A percentile compares a stretch with the other conserved stretches of the same genome.
phyloP scores from a whole-genome alignment of 805 yeast species.

The Lipomyces mesembrius region DNA sequence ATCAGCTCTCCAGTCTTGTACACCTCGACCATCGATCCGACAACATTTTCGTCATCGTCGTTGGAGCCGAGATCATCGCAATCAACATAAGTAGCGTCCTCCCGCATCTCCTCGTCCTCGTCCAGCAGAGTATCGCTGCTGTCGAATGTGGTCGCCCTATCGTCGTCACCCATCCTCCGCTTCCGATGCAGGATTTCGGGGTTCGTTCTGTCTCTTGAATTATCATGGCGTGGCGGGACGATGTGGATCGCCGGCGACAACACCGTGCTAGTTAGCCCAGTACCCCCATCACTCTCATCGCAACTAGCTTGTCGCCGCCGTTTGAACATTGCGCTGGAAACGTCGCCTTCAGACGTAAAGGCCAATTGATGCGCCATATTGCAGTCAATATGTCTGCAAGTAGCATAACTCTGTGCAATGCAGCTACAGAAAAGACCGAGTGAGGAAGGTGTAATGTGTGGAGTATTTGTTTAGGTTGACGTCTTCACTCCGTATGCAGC shows the following conservation, averaged over 20 bases:
- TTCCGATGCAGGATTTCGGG: not conserved
- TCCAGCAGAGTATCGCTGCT: not conserved
- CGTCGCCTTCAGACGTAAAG: not conserved
- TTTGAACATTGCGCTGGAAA: not conserved
- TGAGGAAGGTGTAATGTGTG: not conserved
- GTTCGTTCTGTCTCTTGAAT: constrained; percentile 3
- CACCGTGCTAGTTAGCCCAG: constrained; percentile 1
- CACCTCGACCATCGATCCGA: constrained; percentile 2
- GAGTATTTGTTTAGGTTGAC: not conserved
- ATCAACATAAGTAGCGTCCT: not conserved
- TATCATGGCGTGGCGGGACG: constrained; percentile 13
- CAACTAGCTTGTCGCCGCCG: not conserved
- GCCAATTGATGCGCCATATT: not conserved
- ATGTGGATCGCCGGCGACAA: constrained; percentile 21
- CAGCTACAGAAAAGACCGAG: no score
- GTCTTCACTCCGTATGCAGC: not conserved
- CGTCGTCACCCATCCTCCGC: not conserved
- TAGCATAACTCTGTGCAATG: not conserved
- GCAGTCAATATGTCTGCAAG: not conserved
- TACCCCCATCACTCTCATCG: not conserved
- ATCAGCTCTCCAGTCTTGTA: not conserved
- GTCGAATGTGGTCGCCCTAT: not conserved
- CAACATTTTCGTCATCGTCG: constrained; percentile 6
- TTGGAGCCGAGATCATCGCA: constrained; percentile 7
- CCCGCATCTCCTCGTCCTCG: not conserved